Conservation (phyloP, 2,329 filamentous ascomycete genomes). For the Aspergillus ustus region DNA sequence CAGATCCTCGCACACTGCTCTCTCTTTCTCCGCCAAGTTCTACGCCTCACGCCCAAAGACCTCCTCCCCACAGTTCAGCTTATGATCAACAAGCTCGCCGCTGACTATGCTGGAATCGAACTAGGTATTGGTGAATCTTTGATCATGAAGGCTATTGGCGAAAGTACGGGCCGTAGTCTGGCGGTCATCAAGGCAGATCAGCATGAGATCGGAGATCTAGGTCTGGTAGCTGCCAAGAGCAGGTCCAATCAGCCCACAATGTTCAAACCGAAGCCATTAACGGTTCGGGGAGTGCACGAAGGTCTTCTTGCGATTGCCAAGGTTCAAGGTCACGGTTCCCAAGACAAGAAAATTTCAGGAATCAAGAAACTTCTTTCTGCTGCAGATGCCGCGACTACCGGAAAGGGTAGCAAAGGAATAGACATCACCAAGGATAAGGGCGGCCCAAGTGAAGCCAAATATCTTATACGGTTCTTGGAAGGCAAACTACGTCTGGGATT, state of each 20-base stretch:
- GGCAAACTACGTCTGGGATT: constrained; percentile 91
- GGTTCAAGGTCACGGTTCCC: constrained; percentile 81
- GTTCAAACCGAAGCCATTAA: constrained; percentile 95
- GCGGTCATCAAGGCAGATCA: constrained; percentile 93
- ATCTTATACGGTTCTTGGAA: constrained; percentile 87
- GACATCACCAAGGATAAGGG: constrained; percentile 93
- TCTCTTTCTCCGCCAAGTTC: constrained; percentile 89
- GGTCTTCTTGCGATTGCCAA: constrained; percentile 88
- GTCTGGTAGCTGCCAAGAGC: constrained; percentile 93
- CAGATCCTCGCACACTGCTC: constrained; percentile 89
- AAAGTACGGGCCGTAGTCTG: constrained; percentile 86
- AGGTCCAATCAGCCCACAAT: constrained; percentile 94
- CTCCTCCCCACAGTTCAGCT: constrained; percentile 85
- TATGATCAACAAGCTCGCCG: constrained; percentile 98
- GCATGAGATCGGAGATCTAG: constrained; percentile 93
- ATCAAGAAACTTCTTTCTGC: constrained; percentile 97
- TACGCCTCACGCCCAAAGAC: constrained; percentile 85
- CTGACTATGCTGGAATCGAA: constrained; percentile 95
- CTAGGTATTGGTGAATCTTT: constrained; percentile 97
- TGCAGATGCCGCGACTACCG: constrained; percentile 73
- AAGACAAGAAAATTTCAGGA: constrained; percentile 85
- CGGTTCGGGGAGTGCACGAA: constrained; percentile 83
- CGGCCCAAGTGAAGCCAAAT: constrained; percentile 93
- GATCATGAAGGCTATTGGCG: constrained; percentile 98
- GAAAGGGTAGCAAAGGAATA: constrained; percentile 67